phyloP scores from a whole-genome alignment of 371 early-diverging fungal species.

The Globomyces sp. region DNA sequence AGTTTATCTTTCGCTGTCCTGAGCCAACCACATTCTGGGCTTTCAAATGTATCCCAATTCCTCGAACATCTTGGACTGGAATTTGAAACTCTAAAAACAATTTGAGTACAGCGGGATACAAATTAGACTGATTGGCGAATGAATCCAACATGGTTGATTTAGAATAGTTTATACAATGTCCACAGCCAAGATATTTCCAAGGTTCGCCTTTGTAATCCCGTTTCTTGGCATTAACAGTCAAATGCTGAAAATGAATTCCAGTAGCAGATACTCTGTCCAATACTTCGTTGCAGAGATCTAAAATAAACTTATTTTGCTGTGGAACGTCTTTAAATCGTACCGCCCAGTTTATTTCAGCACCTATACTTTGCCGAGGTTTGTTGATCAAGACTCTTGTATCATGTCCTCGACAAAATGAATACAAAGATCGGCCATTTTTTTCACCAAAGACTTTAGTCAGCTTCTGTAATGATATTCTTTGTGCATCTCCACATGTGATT shows the following conservation, averaged over 20 bases:
- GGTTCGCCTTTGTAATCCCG: slow-evolving; percentile 46
- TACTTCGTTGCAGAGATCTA: slow-evolving; percentile 39
- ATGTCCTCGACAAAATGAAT: slow-evolving; percentile 63
- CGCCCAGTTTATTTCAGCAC: slow-evolving; percentile 79
- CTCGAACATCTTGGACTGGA: slow-evolving; percentile 30
- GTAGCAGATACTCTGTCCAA: slow-evolving; percentile 22
- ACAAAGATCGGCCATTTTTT: slow-evolving; percentile 66
- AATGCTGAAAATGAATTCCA: slow-evolving; percentile 24
- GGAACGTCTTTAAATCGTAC: slow-evolving; percentile 70
- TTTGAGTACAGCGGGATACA: slow-evolving; percentile 16
- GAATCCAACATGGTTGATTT: slow-evolving; percentile 10
- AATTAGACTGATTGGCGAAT: not conserved
- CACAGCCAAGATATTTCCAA: slow-evolving; percentile 41
- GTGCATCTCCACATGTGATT: slow-evolving; percentile 55
- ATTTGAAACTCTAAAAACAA: slow-evolving; percentile 24
- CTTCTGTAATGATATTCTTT: slow-evolving; percentile 30
- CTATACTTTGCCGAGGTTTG: slow-evolving; percentile 71
- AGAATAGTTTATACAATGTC: slow-evolving; percentile 31
- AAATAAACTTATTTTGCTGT: slow-evolving; percentile 58
- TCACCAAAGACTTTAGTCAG: slow-evolving; percentile 67
- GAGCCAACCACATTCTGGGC: not conserved
- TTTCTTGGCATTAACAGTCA: slow-evolving; percentile 41
- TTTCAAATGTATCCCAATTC: slow-evolving; percentile 16
- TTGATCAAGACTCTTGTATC: slow-evolving; percentile 66
- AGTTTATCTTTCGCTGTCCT: not conserved